Conservation (phyloP, 768 basidiomycete genomes). For the Exsudoporus frostii region DNA sequence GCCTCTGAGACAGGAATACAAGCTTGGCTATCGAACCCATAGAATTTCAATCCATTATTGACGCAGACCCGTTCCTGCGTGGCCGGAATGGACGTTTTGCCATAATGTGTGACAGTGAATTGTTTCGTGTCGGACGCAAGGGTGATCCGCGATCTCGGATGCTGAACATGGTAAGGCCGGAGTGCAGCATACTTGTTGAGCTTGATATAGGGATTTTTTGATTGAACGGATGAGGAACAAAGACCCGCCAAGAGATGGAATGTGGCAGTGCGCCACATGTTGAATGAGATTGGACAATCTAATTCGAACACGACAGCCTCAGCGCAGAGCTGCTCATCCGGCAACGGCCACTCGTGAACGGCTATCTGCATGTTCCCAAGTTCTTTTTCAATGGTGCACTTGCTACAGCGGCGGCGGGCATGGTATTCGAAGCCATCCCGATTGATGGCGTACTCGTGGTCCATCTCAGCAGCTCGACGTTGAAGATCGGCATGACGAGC, state of each 20-base stretch:
- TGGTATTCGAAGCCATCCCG: not conserved
- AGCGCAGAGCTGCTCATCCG: constrained; percentile 18
- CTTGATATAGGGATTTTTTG: constrained; percentile 8
- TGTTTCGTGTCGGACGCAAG: constrained; percentile 26
- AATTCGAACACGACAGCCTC: constrained; percentile 43
- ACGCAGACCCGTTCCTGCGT: constrained; percentile 22
- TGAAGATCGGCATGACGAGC: constrained; percentile 18
- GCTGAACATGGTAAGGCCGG: constrained; percentile 9
- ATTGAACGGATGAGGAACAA: constrained; percentile 16
- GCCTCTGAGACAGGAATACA: constrained; percentile 13
- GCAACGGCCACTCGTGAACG: constrained; percentile 48
- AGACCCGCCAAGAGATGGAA: constrained; percentile 38
- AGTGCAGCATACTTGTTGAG: constrained; percentile 16
- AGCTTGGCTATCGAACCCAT: constrained; percentile 27
- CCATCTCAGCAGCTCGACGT: not conserved
- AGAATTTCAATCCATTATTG: constrained; percentile 34
- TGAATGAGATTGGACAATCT: constrained; percentile 36
- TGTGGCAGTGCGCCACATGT: constrained; percentile 44
- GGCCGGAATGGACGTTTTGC: constrained; percentile 10
- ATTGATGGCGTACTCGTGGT: constrained; percentile 4
- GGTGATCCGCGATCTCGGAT: constrained; percentile 18
- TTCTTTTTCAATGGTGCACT: constrained; percentile 27
- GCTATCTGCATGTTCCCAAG: constrained; percentile 27
- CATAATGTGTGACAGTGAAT: constrained; percentile 16
- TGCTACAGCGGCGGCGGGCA: constrained; percentile 18